These are phyloP conservation scores for Saccharomycopsis guyanensis DNA, from an alignment of 805 yeast genomes.

Conservation along the genomic window DNA sequence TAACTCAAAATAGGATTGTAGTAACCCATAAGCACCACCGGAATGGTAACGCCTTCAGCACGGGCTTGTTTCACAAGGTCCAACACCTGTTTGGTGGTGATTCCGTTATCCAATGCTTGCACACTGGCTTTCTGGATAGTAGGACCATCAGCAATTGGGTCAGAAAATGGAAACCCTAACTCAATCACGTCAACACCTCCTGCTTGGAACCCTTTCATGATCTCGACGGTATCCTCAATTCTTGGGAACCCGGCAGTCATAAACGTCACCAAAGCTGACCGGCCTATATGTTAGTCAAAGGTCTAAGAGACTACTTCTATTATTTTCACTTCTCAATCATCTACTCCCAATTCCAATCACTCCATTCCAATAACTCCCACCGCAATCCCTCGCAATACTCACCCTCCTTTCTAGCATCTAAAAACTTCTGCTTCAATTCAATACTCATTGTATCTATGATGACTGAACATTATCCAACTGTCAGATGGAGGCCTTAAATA, in stretches of 20 bases:
- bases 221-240: constrained; percentile 78
- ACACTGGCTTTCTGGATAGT: constrained; percentile 87
- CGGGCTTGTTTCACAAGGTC: constrained; percentile 73
- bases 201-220: constrained; percentile 79
- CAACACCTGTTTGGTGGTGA: constrained; percentile 60
- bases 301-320: background rate
- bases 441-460: constrained; percentile 12
- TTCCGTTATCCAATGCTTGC: constrained; percentile 75
- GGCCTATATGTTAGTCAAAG: constrained; percentile 30
- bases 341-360: too few species aligned
- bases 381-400: constrained; percentile 1
- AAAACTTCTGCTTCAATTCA: constrained; percentile 45
- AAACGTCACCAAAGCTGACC: constrained; percentile 86
- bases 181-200: constrained; percentile 97
- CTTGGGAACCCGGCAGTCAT: constrained; percentile 94
- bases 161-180: constrained; percentile 93
- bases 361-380: background rate
- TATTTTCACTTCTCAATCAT: background rate
- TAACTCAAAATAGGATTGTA: constrained; percentile 87
- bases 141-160: constrained; percentile 98
- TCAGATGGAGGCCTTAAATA: too few species aligned
- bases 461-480: too few species aligned
- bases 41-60: constrained; percentile 74
- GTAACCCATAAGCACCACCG: constrained; percentile 94
- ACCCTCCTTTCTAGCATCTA: constrained; percentile 43